Conservation (phyloP, 495 filamentous ascomycete genomes). For the Daldinia bambusicola region DNA sequence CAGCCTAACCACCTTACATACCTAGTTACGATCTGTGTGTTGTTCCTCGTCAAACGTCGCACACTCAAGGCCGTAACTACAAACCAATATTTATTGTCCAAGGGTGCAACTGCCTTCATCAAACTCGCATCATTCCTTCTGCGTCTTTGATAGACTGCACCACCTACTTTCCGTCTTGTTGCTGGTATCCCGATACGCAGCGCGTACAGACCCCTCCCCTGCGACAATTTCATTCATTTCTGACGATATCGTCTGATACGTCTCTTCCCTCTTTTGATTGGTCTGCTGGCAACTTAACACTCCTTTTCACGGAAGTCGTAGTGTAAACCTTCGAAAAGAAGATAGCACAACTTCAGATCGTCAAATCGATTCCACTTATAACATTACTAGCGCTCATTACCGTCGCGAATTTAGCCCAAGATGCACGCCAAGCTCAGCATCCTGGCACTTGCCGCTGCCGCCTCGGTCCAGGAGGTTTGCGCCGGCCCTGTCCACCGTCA, state of each 20-base stretch:
- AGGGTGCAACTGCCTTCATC: constrained; percentile 41
- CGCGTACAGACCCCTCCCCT: constrained; percentile 41
- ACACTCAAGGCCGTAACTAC: constrained; percentile 23
- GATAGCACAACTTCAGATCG: constrained; percentile 2
- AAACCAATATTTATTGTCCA: constrained; percentile 32
- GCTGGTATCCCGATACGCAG: constrained; percentile 36
- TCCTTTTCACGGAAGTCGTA: constrained; percentile 42
- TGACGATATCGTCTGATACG: constrained; percentile 38
- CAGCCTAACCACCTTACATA: neutral
- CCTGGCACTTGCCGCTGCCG: constrained; percentile 46
- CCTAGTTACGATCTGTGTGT: neutral
- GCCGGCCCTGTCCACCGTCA: constrained; percentile 43
- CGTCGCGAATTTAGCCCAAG: constrained; percentile 13
- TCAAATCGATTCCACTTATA: constrained; percentile 9
- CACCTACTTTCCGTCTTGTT: constrained; percentile 29
- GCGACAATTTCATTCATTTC: constrained; percentile 43
- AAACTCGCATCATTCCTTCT: constrained; percentile 45
- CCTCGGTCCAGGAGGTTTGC: constrained; percentile 39
- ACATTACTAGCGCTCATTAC: constrained; percentile 9
- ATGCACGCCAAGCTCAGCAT: constrained; percentile 47
- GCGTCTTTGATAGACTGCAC: constrained; percentile 48
- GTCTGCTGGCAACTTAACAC: constrained; percentile 46
- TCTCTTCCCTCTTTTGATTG: constrained; percentile 42
- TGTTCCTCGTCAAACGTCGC: constrained; percentile 30
- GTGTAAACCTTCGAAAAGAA: constrained; percentile 16